Conservation (phyloP, 1,139 yeast genomes). For the Casaregolazyma lundiana region DNA sequence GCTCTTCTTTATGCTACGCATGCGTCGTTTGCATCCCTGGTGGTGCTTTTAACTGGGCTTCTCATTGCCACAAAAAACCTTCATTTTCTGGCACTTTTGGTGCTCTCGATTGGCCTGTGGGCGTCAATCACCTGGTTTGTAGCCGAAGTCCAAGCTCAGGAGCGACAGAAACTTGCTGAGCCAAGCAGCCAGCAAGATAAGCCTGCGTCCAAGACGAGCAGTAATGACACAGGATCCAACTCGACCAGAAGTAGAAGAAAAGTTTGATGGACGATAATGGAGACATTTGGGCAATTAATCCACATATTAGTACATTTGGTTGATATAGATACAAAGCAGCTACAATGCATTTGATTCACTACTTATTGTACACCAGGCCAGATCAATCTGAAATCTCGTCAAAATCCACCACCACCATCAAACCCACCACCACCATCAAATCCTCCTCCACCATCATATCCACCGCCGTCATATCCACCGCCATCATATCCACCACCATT, state of each 20-base stretch:
- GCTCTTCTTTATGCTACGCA: constrained; percentile 80
- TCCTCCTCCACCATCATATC: constrained; percentile 19
- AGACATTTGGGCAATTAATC: not conserved
- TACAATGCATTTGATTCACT: not conserved
- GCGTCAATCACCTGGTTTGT: constrained; percentile 85
- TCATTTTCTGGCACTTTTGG: constrained; percentile 71
- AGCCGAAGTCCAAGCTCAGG: constrained; percentile 55
- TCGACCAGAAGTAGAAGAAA: not conserved
- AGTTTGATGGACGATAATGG: too few relatives aligned
- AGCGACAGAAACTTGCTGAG: constrained; percentile 8
- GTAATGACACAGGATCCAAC: not conserved
- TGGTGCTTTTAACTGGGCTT: constrained; percentile 50
- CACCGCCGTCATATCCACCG: constrained; percentile 20
- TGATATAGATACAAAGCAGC: not conserved
- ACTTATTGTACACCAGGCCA: not conserved
- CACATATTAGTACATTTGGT: not conserved
- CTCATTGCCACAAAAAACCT: constrained; percentile 61
- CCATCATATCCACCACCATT: constrained; percentile 19
- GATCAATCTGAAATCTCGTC: constrained; percentile 13
- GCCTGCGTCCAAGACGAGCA: not conserved
- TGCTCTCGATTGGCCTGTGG: constrained; percentile 70
- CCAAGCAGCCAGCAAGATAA: not conserved
- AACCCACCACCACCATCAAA: constrained; percentile 23
- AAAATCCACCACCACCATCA: constrained; percentile 21
- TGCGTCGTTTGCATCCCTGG: constrained; percentile 54